These are phyloP conservation scores for Anisodus acutangulus DNA, from an alignment of 257 asterid genomes.

Conservation along the genomic window DNA sequence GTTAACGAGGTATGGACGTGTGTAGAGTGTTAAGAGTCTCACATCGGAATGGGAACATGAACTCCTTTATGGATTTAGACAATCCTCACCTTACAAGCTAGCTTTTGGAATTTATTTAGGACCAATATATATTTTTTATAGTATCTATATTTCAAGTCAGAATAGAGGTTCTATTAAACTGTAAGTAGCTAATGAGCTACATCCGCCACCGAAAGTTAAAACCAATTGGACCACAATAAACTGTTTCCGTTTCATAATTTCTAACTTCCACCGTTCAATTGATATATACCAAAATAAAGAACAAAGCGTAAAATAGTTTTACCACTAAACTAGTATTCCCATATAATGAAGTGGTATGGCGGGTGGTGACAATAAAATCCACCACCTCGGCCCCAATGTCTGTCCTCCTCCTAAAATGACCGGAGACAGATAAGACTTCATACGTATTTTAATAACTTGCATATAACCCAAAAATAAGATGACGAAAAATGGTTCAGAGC, in stretches of 20 bases:
- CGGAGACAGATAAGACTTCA: background rate
- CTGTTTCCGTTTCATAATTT: background rate
- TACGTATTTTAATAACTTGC: background rate
- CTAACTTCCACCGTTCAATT: background rate
- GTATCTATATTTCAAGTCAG: too few relatives aligned
- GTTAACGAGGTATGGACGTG: too few relatives aligned
- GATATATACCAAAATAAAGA: background rate
- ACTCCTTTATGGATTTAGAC: too few relatives aligned
- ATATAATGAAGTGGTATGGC: background rate
- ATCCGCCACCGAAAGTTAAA: too few relatives aligned
- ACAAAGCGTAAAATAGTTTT: background rate
- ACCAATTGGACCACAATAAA: background rate
- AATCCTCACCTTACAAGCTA: too few relatives aligned
- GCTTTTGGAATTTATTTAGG: too few relatives aligned
- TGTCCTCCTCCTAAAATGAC: background rate
- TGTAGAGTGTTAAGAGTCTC: too few relatives aligned
- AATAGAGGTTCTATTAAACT: too few relatives aligned
- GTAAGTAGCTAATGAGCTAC: background rate
- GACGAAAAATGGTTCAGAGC: background rate
- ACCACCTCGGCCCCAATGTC: background rate
- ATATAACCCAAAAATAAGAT: background rate
- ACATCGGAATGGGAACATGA: too few relatives aligned
- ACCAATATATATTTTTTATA: too few relatives aligned
- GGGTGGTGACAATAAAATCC: constrained; percentile 26
- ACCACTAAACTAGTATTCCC: background rate